These are phyloP conservation scores for Xylaria multiplex DNA, from an alignment of 2,329 filamentous ascomycete species.

Conservation along the genomic window DNA sequence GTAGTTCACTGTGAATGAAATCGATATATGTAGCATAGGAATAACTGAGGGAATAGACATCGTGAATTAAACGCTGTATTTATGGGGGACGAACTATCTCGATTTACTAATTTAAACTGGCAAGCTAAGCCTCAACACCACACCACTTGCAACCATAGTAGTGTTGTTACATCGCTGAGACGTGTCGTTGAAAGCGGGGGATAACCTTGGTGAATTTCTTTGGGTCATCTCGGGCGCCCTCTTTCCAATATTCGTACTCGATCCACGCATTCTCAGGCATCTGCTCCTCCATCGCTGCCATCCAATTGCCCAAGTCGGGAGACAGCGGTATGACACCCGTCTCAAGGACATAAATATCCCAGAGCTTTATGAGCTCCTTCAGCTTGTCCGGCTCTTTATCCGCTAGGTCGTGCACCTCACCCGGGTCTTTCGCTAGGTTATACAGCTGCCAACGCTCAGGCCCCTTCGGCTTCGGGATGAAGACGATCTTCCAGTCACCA, in stretches of 20 bases:
- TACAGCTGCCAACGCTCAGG: slow-evolving; percentile 62
- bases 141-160: not conserved
- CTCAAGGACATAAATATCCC: slow-evolving; percentile 58
- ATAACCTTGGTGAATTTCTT: slow-evolving; percentile 54
- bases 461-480: slow-evolving; percentile 60
- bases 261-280: slow-evolving; percentile 74
- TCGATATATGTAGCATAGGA: not conserved
- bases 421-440: slow-evolving; percentile 57
- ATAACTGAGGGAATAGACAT: not conserved
- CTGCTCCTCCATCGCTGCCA: slow-evolving; percentile 70
- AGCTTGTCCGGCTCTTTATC: slow-evolving; percentile 49
- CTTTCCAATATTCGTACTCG: slow-evolving; percentile 71
- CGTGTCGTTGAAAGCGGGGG: slow-evolving; percentile 44
- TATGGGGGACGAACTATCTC: too few relatives aligned
- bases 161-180: slow-evolving; percentile 41
- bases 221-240: slow-evolving; percentile 56
- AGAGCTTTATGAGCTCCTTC: slow-evolving; percentile 48
- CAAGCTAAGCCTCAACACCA: not conserved
- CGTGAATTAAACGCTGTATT: too few relatives aligned
- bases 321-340: slow-evolving; percentile 68
- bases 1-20: too few relatives aligned
- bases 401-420: slow-evolving; percentile 55
- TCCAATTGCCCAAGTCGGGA: slow-evolving; percentile 66
- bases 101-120: not conserved
- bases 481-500: slow-evolving; percentile 55